Percentiles rank a stretch among this genome's conserved stretches.
These are phyloP conservation scores for Penicillium sp. DNA, from an alignment of 2,329 filamentous ascomycete species.

Conservation along the genomic window DNA sequence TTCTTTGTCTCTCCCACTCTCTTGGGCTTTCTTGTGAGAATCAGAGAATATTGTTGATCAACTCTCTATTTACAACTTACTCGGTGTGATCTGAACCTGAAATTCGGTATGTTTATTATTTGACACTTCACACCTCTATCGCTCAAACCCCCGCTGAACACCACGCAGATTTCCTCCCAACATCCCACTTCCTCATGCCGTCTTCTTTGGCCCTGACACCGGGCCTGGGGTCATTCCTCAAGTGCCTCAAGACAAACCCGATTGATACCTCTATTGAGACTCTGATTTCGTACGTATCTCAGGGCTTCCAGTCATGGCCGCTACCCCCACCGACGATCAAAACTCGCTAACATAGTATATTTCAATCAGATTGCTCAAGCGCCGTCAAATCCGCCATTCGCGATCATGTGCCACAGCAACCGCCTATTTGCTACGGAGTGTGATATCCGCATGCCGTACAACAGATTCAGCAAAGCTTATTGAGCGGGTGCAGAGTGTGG, in stretches of 20 bases:
- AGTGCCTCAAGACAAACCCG: constrained; percentile 70
- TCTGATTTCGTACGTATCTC: constrained; percentile 68
- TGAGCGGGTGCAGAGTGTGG: constrained; percentile 74
- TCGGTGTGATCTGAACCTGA: background rate
- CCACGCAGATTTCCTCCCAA: constrained; percentile 4
- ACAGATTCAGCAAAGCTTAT: constrained; percentile 76
- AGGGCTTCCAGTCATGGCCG: constrained; percentile 3
- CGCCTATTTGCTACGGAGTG: constrained; percentile 80
- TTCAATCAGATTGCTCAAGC: constrained; percentile 72
- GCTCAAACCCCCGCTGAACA: constrained; percentile 4
- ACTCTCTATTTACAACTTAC: background rate
- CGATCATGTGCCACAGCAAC: constrained; percentile 89
- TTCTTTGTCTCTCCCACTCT: constrained; percentile 26
- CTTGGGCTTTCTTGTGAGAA: constrained; percentile 3
- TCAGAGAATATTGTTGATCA: background rate
- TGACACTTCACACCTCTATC: background rate
- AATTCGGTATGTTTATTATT: background rate
- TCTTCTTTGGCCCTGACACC: constrained; percentile 63
- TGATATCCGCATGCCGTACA: constrained; percentile 79
- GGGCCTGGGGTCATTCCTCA: constrained; percentile 74
- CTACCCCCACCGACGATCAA: background rate
- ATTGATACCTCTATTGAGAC: constrained; percentile 82
- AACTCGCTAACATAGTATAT: constrained; percentile 8
- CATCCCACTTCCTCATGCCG: constrained; percentile 53
- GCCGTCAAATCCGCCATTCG: constrained; percentile 83